A percentile compares a stretch with the other conserved stretches of the same genome.
Evolutionary conservation across 169 alveolate genomes (phyloP).

Genomic region (Plasmodium gaboni): DNA sequence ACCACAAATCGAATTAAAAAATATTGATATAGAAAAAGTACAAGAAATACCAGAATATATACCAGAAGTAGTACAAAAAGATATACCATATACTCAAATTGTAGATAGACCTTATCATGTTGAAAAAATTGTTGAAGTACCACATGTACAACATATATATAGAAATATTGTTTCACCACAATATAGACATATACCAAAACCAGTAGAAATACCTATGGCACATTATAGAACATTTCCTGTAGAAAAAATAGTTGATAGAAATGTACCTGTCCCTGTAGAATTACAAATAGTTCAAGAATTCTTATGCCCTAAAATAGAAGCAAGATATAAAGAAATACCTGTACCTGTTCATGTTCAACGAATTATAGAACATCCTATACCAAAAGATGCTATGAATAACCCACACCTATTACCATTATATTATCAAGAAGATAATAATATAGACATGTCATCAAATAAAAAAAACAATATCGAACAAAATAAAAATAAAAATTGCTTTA

Average conservation of each 20-base stretch:
- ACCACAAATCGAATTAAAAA: conserved; percentile 90
- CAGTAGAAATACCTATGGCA: conserved; percentile 94
- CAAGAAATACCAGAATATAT: conserved; percentile 75
- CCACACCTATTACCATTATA: conserved; percentile 49
- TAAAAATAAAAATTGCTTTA: conserved; percentile 28
- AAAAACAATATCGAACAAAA: not conserved
- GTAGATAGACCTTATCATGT: conserved; percentile 88
- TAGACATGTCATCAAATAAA: conserved; percentile 2
- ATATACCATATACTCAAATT: conserved; percentile 82
- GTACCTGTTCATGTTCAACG: conserved; percentile 94
- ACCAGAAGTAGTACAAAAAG: conserved; percentile 85
- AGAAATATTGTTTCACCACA: conserved; percentile 91
- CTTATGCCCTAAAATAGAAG: conserved; percentile 91
- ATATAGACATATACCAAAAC: conserved; percentile 94
- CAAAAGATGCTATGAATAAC: conserved; percentile 85
- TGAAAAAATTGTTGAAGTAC: conserved; percentile 94
- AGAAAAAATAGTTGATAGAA: conserved; percentile 90
- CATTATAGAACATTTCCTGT: conserved; percentile 93
- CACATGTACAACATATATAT: conserved; percentile 91
- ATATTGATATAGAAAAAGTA: conserved; percentile 79
- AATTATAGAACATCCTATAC: conserved; percentile 92
- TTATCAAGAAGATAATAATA: conserved; percentile 53
- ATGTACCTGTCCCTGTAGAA: conserved; percentile 94
- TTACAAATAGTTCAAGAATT: conserved; percentile 92
- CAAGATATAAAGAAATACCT: conserved; percentile 92